Evolutionary conservation across 257 asterid genomes (phyloP).

Genomic region (Ophiorrhiza pumila): DNA sequence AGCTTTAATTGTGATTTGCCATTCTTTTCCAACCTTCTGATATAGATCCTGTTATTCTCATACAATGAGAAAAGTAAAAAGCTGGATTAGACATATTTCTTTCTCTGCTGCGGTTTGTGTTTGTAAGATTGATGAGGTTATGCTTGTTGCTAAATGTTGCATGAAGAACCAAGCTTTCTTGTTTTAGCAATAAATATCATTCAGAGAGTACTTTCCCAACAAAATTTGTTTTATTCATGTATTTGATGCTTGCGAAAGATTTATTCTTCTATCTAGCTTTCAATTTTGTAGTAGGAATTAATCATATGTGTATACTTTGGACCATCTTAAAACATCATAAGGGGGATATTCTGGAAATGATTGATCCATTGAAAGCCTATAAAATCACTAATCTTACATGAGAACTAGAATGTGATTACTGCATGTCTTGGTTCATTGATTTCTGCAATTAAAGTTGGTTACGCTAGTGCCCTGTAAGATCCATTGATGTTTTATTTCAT

Average conservation of each 20-base stretch:
- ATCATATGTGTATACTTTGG: neutral
- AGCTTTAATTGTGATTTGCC: neutral
- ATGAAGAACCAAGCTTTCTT: neutral
- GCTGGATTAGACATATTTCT: too few relatives aligned
- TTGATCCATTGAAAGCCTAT: neutral
- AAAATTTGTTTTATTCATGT: neutral
- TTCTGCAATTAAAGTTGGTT: neutral
- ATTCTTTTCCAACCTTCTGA: neutral
- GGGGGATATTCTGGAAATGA: neutral
- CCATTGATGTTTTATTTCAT: neutral
- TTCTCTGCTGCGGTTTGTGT: too few relatives aligned
- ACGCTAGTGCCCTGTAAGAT: neutral
- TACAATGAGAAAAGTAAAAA: too few relatives aligned
- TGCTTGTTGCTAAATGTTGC: neutral
- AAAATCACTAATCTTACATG: neutral
- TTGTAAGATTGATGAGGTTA: neutral
- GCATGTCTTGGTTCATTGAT: neutral
- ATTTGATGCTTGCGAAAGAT: neutral
- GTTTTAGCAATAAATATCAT: neutral
- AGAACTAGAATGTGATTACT: too few relatives aligned
- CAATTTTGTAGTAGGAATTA: neutral
- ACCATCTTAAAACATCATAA: neutral
- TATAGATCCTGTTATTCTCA: neutral
- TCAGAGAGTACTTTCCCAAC: neutral
- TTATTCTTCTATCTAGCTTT: neutral